Conservation (phyloP, 805 yeast species). For the Brettanomyces custersianus region DNA sequence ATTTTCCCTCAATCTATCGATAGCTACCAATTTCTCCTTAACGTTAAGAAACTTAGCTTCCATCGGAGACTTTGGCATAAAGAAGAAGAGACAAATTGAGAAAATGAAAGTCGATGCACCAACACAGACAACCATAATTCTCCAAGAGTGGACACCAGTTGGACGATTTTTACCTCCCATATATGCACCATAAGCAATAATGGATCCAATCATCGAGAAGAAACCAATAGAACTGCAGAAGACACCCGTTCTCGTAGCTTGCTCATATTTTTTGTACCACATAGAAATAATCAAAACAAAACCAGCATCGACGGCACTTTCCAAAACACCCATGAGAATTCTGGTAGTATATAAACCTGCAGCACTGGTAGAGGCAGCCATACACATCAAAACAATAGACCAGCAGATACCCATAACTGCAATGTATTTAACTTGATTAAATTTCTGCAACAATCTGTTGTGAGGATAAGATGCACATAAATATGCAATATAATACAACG, state of each 20-base stretch:
- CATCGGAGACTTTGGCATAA: constrained; percentile 41
- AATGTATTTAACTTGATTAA: constrained; percentile 21
- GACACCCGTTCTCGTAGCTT: constrained; percentile 7
- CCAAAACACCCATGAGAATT: constrained; percentile 40
- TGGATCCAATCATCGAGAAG: constrained; percentile 28
- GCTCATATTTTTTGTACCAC: constrained; percentile 45
- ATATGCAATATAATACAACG: constrained; percentile 32
- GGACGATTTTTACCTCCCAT: neutral
- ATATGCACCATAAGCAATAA: neutral
- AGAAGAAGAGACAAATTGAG: neutral
- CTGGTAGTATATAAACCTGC: constrained; percentile 38
- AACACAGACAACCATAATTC: neutral
- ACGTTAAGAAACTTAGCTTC: constrained; percentile 41
- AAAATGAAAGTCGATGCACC: neutral
- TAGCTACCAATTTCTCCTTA: constrained; percentile 37
- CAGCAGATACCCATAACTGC: constrained; percentile 34
- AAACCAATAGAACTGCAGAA: constrained; percentile 22
- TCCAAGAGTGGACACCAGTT: neutral
- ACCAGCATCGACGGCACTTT: constrained; percentile 47
- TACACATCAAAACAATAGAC: constrained; percentile 50
- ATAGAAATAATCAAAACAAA: constrained; percentile 46
- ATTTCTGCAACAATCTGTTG: constrained; percentile 13
- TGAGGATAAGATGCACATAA: constrained; percentile 11
- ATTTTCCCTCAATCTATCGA: constrained; percentile 48
- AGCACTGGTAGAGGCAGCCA: constrained; percentile 31